Evolutionary conservation across 768 basidiomycete species (phyloP).

Genomic region (Cystobasidium onofrii): DNA sequence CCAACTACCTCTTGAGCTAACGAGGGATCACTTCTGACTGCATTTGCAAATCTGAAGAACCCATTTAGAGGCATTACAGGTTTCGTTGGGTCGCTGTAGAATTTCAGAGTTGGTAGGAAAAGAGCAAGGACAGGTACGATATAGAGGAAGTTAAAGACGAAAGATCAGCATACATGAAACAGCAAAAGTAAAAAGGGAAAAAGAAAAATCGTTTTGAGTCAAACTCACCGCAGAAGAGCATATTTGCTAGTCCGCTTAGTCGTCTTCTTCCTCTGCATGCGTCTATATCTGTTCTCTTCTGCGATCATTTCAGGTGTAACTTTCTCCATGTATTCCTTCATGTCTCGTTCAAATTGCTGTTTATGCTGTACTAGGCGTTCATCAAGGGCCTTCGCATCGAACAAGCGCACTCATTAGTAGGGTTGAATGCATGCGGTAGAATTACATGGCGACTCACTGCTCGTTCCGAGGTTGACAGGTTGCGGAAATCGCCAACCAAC

Average conservation of each 20-base stretch:
- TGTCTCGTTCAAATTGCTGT: constrained; percentile 14
- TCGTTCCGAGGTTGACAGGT: not conserved
- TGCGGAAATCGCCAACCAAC: constrained; percentile 1
- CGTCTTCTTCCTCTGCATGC: constrained; percentile 7
- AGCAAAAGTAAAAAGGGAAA: too few relatives aligned
- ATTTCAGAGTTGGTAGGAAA: not conserved
- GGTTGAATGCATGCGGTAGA: too few relatives aligned
- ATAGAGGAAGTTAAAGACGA: not conserved
- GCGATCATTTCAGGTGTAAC: constrained; percentile 33
- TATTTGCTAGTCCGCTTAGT: constrained; percentile 3
- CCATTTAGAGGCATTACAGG: constrained; percentile 26
- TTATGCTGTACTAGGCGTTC: constrained; percentile 16
- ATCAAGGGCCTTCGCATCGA: constrained; percentile 20
- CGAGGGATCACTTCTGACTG: constrained; percentile 2
- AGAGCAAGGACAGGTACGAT: not conserved
- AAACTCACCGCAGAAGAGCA: not conserved
- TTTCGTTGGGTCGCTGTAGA: constrained; percentile 27
- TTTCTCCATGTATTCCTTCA: not conserved
- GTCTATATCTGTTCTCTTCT: constrained; percentile 27
- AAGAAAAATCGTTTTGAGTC: too few relatives aligned
- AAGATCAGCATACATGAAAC: constrained; percentile 3
- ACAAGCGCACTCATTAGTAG: too few relatives aligned
- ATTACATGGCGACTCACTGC: not conserved
- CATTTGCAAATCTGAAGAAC: constrained; percentile 28
- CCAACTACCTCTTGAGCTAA: constrained; percentile 5